Evolutionary conservation across 176 grass and related monocot species (phyloP), one percentile per base, ranked within the genome.

Genomic region (Carex parvula): DNA sequence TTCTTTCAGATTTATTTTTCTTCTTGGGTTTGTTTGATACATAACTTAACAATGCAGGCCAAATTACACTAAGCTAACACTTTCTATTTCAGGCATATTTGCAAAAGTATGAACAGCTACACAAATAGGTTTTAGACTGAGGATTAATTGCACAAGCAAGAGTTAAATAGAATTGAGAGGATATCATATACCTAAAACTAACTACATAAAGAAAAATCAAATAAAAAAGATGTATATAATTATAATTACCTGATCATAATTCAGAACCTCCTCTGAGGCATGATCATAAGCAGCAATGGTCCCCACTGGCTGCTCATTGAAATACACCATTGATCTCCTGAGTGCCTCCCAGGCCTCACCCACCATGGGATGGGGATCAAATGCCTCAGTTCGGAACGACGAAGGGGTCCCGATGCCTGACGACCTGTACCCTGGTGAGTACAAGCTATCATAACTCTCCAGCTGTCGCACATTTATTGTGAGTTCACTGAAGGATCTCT

Each of bases 231-330:
- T n/a, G 29, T 81, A 64, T 60, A 53, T 84, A 74, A 32, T 14
- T 21, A 60, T 41, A 58, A 57, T 61, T 81, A 89, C 88, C 84
- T 89, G 88, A 82, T 89, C 84, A 79, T 89, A 89, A 79, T 89
- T 89, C 32, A 89, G 79, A 46, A 86, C 84, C 71, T 89, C 88
- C 39, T 89, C 88, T 1, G 87, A 85, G 14, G 87, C 83, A 52
- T 89, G 87, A 82, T 89, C 87, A 52, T 81, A 82, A 16, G 87
- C 88, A 18, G 84, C 88, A 79, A 89, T 89, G 7, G 88, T 89
- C 3, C 88, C 88, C 8, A 89, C 84, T 0, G 88, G 88, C 41
- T 79, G 78, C 13, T 67, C 60, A 8, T 57, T 70, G 60, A 82
- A 89, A 44, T 66, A 89, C 74, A 86, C 88, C 30, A 89, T 48